These are phyloP conservation scores for Taxillus chinensis DNA, from an alignment of 164 flowering plant genomes.

Conservation along the genomic window DNA sequence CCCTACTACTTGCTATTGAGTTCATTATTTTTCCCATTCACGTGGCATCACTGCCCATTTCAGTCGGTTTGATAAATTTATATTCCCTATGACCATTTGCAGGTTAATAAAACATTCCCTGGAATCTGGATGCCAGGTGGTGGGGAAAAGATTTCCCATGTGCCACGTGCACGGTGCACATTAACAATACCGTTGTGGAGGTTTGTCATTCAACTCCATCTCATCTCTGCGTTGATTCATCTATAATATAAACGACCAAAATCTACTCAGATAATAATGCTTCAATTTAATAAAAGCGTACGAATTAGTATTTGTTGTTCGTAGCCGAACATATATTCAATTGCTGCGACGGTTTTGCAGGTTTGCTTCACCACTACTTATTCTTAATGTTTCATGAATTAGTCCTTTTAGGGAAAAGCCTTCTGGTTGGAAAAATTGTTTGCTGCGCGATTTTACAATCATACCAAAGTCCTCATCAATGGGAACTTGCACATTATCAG, in stretches of 20 bases:
- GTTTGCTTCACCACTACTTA: slow-evolving; percentile 72
- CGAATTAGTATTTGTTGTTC: background rate
- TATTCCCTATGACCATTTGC: too few species aligned
- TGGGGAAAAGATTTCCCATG: slow-evolving; percentile 83
- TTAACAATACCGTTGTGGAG: slow-evolving; percentile 64
- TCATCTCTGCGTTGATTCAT: too few species aligned
- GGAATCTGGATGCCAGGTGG: slow-evolving; percentile 47
- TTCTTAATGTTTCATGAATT: slow-evolving; percentile 15
- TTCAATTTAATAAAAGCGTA: too few species aligned
- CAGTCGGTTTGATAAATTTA: too few species aligned
- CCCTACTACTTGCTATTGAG: too few species aligned
- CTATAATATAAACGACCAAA: too few species aligned
- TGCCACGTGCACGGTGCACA: slow-evolving; percentile 68
- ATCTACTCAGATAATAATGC: too few species aligned
- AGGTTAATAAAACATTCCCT: too few species aligned
- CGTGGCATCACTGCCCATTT: too few species aligned
- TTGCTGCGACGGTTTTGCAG: slow-evolving; percentile 58
- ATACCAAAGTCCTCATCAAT: slow-evolving; percentile 5
- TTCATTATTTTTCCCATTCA: too few species aligned
- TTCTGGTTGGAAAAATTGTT: slow-evolving; percentile 60
- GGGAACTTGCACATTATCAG: background rate
- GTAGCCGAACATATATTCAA: slow-evolving; percentile 1
- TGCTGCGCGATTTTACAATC: slow-evolving; percentile 84
- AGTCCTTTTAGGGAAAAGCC: slow-evolving; percentile 27
- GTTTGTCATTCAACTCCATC: slow-evolving; percentile 24